Evolutionary conservation across 1,284 basidiomycete genomes (phyloP).

Genomic region (Xerocomus nothofagi): DNA sequence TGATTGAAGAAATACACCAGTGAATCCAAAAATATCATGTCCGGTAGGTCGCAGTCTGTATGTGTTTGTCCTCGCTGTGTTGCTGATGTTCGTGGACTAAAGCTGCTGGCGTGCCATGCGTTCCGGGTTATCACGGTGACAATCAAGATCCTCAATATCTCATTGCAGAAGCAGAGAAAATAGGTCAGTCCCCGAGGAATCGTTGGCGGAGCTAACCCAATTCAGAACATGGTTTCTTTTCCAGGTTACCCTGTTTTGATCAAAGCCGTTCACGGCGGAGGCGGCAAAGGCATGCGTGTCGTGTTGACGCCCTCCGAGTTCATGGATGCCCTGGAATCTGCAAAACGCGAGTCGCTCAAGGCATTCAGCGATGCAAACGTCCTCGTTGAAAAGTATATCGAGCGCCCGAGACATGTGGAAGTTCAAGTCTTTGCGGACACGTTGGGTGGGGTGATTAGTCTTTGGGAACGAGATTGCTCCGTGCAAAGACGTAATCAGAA

Average conservation of each 20-base stretch:
- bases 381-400: constrained; percentile 84
- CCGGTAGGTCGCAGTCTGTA: constrained; percentile 43
- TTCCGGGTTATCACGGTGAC: constrained; percentile 85
- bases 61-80: neutral
- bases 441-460: constrained; percentile 74
- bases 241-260: constrained; percentile 88
- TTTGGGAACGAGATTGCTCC: constrained; percentile 94
- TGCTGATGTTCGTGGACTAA: constrained; percentile 13
- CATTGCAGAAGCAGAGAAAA: constrained; percentile 66
- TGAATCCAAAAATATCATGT: constrained; percentile 91
- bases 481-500: constrained; percentile 95
- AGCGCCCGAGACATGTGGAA: constrained; percentile 83
- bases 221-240: neutral
- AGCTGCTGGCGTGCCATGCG: constrained; percentile 90
- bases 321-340: constrained; percentile 76
- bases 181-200: constrained; percentile 47
- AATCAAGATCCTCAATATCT: constrained; percentile 72
- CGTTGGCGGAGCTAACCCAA: neutral
- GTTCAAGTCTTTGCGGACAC: constrained; percentile 89
- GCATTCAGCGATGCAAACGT: constrained; percentile 86
- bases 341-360: constrained; percentile 85
- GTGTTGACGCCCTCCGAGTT: constrained; percentile 71
- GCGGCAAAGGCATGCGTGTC: constrained; percentile 95
- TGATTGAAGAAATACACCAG: constrained; percentile 37
- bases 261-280: constrained; percentile 95